These are phyloP conservation scores for Trichoderma orchidacearum DNA, from an alignment of 495 filamentous ascomycete genomes.

Conservation along the genomic window DNA sequence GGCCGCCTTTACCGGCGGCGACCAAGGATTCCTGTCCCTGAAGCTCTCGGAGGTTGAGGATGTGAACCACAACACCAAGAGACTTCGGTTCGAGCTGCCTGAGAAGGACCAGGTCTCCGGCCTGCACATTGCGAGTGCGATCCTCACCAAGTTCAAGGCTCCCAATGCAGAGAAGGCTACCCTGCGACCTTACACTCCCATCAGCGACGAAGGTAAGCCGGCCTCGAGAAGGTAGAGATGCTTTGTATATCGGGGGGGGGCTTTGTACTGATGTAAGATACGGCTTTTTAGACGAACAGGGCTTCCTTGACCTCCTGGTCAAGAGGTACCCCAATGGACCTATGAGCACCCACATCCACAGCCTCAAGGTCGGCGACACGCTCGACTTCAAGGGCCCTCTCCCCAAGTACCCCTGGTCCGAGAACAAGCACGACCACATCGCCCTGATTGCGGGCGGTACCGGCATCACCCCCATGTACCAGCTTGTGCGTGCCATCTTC, in stretches of 20 bases:
- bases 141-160: constrained; percentile 79
- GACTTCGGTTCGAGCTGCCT: constrained; percentile 69
- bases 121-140: constrained; percentile 63
- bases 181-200: constrained; percentile 84
- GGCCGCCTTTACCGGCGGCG: constrained; percentile 64
- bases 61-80: constrained; percentile 85
- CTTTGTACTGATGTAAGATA: constrained; percentile 5
- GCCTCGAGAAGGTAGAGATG: not conserved
- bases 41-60: constrained; percentile 63
- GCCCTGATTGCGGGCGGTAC: constrained; percentile 89
- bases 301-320: constrained; percentile 77
- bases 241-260: not conserved
- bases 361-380: constrained; percentile 61
- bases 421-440: constrained; percentile 94
- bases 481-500: constrained; percentile 78
- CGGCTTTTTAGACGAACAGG: constrained; percentile 38
- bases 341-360: constrained; percentile 82
- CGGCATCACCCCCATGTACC: constrained; percentile 86
- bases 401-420: constrained; percentile 79
- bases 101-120: constrained; percentile 74
- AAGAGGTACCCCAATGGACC: constrained; percentile 83
- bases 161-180: constrained; percentile 65
- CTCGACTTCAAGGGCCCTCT: constrained; percentile 90
- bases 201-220: constrained; percentile 64
- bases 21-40: constrained; percentile 72